These are phyloP conservation scores for Dichotomocladium elegans DNA, from an alignment of 371 early-diverging fungal species.

Conservation along the genomic window DNA sequence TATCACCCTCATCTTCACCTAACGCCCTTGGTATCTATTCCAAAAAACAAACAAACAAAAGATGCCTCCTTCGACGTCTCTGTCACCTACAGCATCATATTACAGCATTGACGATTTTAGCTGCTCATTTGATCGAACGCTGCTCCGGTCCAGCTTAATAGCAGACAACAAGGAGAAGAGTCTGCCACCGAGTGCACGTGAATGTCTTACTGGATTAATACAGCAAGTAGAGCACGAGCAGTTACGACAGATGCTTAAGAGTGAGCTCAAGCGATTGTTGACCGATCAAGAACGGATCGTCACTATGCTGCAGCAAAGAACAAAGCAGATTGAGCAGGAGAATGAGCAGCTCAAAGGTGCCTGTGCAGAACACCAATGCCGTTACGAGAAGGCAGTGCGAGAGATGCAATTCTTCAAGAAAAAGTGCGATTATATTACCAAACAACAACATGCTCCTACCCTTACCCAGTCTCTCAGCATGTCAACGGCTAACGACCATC, in stretches of 20 bases:
- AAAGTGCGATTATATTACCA: conserved; percentile 25
- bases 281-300: conserved; percentile 30
- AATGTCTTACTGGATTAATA: conserved; percentile 13
- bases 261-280: conserved; percentile 22
- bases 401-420: conserved; percentile 47
- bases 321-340: conserved; percentile 31
- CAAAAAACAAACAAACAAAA: neutral
- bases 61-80: neutral
- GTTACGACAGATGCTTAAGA: conserved; percentile 22
- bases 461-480: neutral
- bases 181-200: conserved; percentile 6
- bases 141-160: neutral
- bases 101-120: conserved; percentile 6
- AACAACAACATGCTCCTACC: conserved; percentile 4
- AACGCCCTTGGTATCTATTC: neutral
- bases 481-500: neutral
- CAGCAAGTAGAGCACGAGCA: conserved; percentile 12
- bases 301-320: conserved; percentile 28
- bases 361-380: conserved; percentile 18
- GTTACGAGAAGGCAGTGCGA: conserved; percentile 47
- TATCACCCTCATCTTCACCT: too few relatives aligned
- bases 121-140: conserved; percentile 4
- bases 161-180: too few relatives aligned
- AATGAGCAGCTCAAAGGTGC: conserved; percentile 19
- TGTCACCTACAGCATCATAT: neutral